These are phyloP conservation scores for Aspergillus funiculosus DNA, from an alignment of 495 filamentous ascomycete species.

Conservation along the genomic window DNA sequence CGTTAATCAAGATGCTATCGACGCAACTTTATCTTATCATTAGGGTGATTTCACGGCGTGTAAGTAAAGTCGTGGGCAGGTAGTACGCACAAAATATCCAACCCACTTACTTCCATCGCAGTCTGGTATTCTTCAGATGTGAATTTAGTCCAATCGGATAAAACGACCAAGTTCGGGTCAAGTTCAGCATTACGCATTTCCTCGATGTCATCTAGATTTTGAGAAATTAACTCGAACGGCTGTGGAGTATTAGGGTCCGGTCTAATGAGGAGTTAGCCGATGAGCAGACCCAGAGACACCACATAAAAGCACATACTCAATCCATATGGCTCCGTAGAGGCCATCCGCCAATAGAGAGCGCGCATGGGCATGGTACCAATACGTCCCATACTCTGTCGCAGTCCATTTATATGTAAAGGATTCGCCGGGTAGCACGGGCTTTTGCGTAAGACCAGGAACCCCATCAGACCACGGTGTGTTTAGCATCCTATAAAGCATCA, in stretches of 20 bases:
- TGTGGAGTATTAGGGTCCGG: slow-evolving; percentile 26
- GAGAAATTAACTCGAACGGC: slow-evolving; percentile 39
- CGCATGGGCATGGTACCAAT: slow-evolving; percentile 51
- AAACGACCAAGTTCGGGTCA: slow-evolving; percentile 33
- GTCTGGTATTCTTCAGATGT: slow-evolving; percentile 40
- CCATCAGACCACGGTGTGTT: slow-evolving; percentile 46
- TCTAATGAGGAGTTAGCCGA: no score
- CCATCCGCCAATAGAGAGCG: slow-evolving; percentile 47
- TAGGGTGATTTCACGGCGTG: neutral
- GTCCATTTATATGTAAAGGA: slow-evolving; percentile 44
- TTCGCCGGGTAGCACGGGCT: slow-evolving; percentile 38
- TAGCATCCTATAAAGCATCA: slow-evolving; percentile 9
- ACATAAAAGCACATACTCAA: no score
- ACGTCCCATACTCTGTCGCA: slow-evolving; percentile 46
- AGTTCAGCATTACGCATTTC: slow-evolving; percentile 38
- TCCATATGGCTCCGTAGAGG: slow-evolving; percentile 44
- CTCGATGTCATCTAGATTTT: slow-evolving; percentile 25
- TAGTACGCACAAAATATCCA: slow-evolving; percentile 34
- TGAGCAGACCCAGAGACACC: neutral
- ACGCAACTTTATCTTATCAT: slow-evolving; percentile 26
- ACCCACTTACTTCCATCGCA: slow-evolving; percentile 29
- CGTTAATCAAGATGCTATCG: slow-evolving; percentile 50
- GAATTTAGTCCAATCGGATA: slow-evolving; percentile 51
- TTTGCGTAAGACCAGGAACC: slow-evolving; percentile 44
- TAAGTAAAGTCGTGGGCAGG: neutral